A percentile compares a stretch with the other conserved stretches of the same genome.
phyloP scores from a whole-genome alignment of 805 yeast genomes.

The Candida arabinofermentans region DNA sequence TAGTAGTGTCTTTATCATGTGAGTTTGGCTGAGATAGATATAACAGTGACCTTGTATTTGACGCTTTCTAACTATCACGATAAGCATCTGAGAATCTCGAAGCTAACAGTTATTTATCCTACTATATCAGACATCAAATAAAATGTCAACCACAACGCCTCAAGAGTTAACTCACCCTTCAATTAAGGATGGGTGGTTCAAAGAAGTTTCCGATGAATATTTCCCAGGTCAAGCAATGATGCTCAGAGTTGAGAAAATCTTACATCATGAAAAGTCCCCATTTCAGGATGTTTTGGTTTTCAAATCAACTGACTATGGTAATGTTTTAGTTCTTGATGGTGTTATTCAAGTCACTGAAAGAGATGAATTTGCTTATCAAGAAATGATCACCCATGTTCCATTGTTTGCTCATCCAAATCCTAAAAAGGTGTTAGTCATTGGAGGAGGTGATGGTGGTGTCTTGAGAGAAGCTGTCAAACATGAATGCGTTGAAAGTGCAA shows the following conservation, averaged over 20 bases:
- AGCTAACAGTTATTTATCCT: too few relatives aligned
- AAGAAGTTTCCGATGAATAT: conserved; percentile 61
- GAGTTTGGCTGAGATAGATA: too few relatives aligned
- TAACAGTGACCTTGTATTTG: too few relatives aligned
- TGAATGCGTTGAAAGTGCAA: conserved; percentile 78
- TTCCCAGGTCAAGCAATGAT: conserved; percentile 89
- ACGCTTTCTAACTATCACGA: too few relatives aligned
- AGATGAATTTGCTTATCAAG: conserved; percentile 97
- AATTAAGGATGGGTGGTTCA: conserved; percentile 73
- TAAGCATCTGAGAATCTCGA: too few relatives aligned
- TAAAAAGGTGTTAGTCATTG: conserved; percentile 87
- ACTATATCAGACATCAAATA: neutral
- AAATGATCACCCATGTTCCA: conserved; percentile 95
- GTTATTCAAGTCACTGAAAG: conserved; percentile 96
- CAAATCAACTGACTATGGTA: conserved; percentile 91
- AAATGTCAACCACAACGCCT: conserved; percentile 6
- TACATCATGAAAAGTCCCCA: conserved; percentile 80
- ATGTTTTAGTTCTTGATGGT: conserved; percentile 90
- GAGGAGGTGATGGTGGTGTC: conserved; percentile 99
- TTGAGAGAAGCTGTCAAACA: conserved; percentile 93
- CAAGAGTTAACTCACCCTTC: conserved; percentile 45
- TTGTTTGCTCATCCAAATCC: conserved; percentile 93
- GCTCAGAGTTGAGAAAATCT: conserved; percentile 74
- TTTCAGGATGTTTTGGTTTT: conserved; percentile 94
- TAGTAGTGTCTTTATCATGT: too few relatives aligned